Percentiles rank a stretch among this genome's conserved stretches.
Conservation (phyloP, 192 early-diverging fungal species). For the Gryganskiella cystojenkinii region DNA sequence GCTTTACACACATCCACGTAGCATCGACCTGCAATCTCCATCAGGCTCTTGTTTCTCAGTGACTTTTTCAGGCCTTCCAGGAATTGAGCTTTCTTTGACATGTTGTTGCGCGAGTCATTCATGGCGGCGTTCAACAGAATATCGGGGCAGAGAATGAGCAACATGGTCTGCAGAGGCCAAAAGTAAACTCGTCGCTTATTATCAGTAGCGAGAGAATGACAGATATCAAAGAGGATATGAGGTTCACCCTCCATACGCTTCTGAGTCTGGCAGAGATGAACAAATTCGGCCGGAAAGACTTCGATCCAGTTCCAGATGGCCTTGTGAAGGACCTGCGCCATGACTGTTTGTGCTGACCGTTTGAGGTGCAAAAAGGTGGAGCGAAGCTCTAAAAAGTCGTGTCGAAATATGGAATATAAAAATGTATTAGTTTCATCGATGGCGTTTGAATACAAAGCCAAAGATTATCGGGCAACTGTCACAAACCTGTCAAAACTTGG, state of each 20-base stretch:
- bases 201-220: conserved; percentile 68
- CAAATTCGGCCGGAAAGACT: conserved; percentile 85
- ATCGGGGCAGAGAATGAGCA: conserved; percentile 90
- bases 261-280: conserved; percentile 74
- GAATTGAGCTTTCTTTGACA: conserved; percentile 59
- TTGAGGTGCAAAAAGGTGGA: conserved; percentile 68
- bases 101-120: conserved; percentile 41
- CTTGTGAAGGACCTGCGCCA: conserved; percentile 80
- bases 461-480: background rate
- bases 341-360: conserved; percentile 75
- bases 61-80: conserved; percentile 65
- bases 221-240: conserved; percentile 81
- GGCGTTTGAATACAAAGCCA: too few relatives aligned
- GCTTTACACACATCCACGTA: conserved; percentile 83
- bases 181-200: conserved; percentile 75
- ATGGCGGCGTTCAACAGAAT: conserved; percentile 69
- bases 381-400: conserved; percentile 55
- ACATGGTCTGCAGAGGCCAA: conserved; percentile 90
- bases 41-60: conserved; percentile 60
- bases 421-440: too few relatives aligned
- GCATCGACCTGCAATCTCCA: conserved; percentile 76
- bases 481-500: conserved; percentile 70
- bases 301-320: conserved; percentile 96
- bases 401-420: background rate
- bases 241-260: conserved; percentile 73